Evolutionary conservation across 108 stramenopile species (phyloP).

Genomic region (Nannochloropsis salina): DNA sequence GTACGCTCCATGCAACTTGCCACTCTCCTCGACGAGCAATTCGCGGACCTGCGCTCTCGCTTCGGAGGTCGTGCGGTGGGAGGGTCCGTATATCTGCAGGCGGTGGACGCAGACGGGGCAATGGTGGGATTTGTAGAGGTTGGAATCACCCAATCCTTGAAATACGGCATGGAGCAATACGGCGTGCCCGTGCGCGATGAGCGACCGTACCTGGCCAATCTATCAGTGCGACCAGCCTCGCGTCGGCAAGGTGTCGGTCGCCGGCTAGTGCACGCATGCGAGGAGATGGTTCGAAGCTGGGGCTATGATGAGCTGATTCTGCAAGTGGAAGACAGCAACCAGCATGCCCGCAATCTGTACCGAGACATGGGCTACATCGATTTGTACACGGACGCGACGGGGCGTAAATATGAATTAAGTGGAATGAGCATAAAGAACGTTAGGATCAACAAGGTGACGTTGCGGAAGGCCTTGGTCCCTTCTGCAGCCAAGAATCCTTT

Average conservation of each 20-base stretch:
- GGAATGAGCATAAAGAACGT: slow-evolving; percentile 16
- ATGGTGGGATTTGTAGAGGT: background rate
- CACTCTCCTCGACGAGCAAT: background rate
- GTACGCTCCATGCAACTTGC: slow-evolving; percentile 16
- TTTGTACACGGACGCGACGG: background rate
- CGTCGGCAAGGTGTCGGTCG: background rate
- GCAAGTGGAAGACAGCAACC: slow-evolving; percentile 13
- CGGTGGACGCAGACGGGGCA: background rate
- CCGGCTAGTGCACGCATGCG: background rate
- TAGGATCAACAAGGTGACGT: background rate
- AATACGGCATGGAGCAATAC: background rate
- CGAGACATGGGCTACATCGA: background rate
- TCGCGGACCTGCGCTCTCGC: slow-evolving; percentile 3
- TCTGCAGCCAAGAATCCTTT: background rate
- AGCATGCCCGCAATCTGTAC: background rate
- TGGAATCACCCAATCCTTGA: background rate
- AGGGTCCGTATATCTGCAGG: background rate
- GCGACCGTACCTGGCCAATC: background rate
- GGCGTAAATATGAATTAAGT: slow-evolving; percentile 10
- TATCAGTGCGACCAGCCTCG: background rate
- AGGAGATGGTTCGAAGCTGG: background rate
- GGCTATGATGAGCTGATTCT: slow-evolving; percentile 14
- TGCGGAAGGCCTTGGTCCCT: background rate
- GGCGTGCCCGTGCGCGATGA: slow-evolving; percentile 9
- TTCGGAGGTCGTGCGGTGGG: slow-evolving; percentile 15